Conservation (phyloP, 176 grass and related monocot genomes). For the Aegilops tauschii region DNA sequence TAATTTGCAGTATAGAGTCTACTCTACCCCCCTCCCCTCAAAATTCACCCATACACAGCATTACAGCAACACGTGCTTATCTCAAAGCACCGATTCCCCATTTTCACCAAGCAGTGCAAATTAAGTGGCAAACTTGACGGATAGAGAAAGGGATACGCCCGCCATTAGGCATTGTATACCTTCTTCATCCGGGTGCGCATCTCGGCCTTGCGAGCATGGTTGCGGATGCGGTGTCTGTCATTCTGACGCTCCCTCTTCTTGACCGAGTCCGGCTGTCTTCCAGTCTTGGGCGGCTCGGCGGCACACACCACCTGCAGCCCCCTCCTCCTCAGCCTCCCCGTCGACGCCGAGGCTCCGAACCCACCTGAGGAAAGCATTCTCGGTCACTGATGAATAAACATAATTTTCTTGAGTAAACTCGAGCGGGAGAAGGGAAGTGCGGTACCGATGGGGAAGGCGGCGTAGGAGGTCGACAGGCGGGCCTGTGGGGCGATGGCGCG, state of each 20-base stretch:
- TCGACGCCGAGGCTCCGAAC: background rate
- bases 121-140: background rate
- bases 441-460: slow-evolving; percentile 32
- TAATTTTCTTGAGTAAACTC: background rate
- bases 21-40: background rate
- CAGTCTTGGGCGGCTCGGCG: slow-evolving; percentile 38
- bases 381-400: background rate
- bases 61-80: background rate
- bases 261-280: slow-evolving; percentile 51
- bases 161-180: slow-evolving; percentile 21
- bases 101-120: background rate
- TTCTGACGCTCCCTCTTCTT: slow-evolving; percentile 71
- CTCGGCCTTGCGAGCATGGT: slow-evolving; percentile 75
- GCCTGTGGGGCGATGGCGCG: slow-evolving; percentile 1
- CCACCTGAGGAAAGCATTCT: slow-evolving; percentile 10
- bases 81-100: background rate
- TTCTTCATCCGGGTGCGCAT: slow-evolving; percentile 79
- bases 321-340: slow-evolving; percentile 31
- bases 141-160: background rate
- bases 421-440: background rate
- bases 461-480: slow-evolving; percentile 29
- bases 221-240: slow-evolving; percentile 54
- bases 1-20: background rate
- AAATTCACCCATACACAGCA: background rate
- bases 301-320: slow-evolving; percentile 51